Percentiles rank a stretch among this genome's conserved stretches.
These are phyloP conservation scores for Gillenia trifoliata DNA, from an alignment of 306 rosid genomes.

Conservation along the genomic window DNA sequence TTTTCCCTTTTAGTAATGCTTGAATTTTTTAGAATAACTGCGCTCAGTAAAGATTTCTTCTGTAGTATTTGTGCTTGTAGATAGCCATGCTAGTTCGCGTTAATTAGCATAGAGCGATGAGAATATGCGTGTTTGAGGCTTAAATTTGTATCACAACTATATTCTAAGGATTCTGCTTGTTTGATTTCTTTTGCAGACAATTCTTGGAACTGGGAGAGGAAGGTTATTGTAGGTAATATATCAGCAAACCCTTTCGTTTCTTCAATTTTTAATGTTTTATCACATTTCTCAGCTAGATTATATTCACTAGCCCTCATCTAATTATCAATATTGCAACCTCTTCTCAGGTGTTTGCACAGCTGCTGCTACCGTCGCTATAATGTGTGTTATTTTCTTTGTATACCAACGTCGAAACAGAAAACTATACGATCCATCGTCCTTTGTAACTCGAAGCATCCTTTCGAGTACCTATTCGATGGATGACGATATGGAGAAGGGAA, in stretches of 20 bases:
- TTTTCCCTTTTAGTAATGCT: not conserved
- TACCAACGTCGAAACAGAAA: conserved; percentile 22
- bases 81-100: no score
- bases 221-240: conserved; percentile 40
- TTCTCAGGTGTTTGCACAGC: conserved; percentile 26
- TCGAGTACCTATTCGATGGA: conserved; percentile 24
- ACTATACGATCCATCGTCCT: conserved; percentile 19
- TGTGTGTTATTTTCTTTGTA: no score
- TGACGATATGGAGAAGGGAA: conserved; percentile 45
- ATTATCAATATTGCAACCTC: not conserved
- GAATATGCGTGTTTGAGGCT: no score
- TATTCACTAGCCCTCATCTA: not conserved
- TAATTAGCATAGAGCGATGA: no score
- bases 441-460: conserved; percentile 34
- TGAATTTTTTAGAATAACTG: not conserved
- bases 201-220: fast-evolving
- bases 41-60: not conserved
- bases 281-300: not conserved
- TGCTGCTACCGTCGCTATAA: not conserved
- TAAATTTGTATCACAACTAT: no score
- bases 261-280: not conserved
- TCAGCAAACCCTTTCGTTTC: not conserved
- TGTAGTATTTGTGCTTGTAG: not conserved
- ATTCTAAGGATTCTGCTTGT: conserved; percentile 1
- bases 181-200: conserved; percentile 17